phyloP scores from a whole-genome alignment of 78 protist species.

The Mantamonas sphyraenae region DNA sequence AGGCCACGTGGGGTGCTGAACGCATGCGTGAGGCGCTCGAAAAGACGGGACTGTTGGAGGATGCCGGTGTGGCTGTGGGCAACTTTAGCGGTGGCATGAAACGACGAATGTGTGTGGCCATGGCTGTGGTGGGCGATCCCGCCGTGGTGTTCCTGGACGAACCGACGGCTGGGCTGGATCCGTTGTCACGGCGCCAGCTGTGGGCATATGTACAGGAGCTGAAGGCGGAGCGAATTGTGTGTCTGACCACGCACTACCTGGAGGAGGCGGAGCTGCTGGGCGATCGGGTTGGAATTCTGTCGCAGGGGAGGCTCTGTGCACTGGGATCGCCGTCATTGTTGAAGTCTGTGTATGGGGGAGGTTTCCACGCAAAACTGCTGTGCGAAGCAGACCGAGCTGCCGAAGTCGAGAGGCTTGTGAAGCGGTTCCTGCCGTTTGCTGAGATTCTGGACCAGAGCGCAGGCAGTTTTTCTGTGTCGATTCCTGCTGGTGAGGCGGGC shows the following conservation, averaged over 20 bases:
- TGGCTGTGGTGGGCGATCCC: conserved; percentile 64
- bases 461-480: not conserved
- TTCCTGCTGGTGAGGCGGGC: not conserved
- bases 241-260: conserved; percentile 85
- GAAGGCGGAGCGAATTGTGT: conserved; percentile 33
- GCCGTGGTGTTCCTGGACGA: conserved; percentile 40
- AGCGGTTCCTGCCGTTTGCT: not conserved
- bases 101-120: conserved; percentile 65
- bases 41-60: too few species aligned
- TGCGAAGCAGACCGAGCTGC: not conserved
- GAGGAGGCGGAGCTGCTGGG: conserved; percentile 74
- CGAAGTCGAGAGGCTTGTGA: not conserved
- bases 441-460: not conserved
- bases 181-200: too few species aligned
- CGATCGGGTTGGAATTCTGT: conserved; percentile 53
- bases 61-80: too few species aligned
- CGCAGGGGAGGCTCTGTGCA: conserved; percentile 13
- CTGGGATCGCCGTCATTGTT: conserved; percentile 26
- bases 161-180: too few species aligned
- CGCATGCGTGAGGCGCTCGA: too few species aligned
- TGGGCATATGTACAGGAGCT: too few species aligned
- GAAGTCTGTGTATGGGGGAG: not conserved
- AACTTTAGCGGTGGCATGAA: conserved; percentile 94
- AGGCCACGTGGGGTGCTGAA: not conserved
- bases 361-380: not conserved